Evolutionary conservation across 345 rosid genomes (phyloP).

Genomic region (Eutrema japonicum): DNA sequence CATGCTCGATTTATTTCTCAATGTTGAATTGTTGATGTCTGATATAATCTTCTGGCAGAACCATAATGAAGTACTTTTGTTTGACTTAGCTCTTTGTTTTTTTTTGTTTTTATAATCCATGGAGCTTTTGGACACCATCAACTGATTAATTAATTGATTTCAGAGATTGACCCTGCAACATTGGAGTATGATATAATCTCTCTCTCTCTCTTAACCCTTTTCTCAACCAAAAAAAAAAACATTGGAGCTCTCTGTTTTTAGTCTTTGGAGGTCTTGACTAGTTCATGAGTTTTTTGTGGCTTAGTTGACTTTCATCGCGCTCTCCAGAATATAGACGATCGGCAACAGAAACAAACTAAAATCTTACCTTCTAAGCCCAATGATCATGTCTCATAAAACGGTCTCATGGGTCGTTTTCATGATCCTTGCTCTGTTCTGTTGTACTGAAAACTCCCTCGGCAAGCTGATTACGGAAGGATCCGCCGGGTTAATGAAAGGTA

Average conservation of each 20-base stretch:
- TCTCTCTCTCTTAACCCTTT: too few species aligned
- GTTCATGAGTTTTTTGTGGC: background rate
- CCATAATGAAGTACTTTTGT: background rate
- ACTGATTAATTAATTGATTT: background rate
- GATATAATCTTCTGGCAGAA: background rate
- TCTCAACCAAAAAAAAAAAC: too few species aligned
- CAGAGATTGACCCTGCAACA: background rate
- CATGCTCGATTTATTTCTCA: background rate
- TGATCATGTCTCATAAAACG: background rate
- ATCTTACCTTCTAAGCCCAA: background rate
- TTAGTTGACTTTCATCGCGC: background rate
- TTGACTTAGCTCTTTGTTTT: background rate
- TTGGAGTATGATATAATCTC: too few species aligned
- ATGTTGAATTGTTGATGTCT: too few species aligned
- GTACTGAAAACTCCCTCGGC: background rate
- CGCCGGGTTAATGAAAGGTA: background rate
- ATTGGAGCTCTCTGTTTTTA: background rate
- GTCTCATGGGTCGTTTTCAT: background rate
- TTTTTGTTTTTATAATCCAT: background rate
- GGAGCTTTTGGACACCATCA: background rate
- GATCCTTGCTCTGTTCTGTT: conserved; percentile 5
- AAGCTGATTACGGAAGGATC: background rate
- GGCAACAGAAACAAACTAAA: background rate
- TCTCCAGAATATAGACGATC: background rate
- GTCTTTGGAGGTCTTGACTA: conserved; percentile 6